Evolutionary conservation across 345 rosid genomes (phyloP).

Genomic region (Citrus maxima): DNA sequence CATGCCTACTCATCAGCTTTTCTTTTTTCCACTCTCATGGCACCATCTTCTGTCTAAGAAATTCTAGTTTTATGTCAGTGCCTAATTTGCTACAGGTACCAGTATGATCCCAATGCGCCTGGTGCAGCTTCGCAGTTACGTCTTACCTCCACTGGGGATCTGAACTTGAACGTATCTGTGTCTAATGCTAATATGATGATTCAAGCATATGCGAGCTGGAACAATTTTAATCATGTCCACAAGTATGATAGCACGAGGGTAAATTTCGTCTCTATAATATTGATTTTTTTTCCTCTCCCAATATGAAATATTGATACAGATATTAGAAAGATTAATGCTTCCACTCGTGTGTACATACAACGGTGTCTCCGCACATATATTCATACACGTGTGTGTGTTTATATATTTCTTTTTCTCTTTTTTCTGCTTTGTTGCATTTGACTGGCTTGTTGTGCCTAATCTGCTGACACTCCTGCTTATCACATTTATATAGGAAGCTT

Average conservation of each 20-base stretch:
- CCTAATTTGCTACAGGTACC: slow-evolving; percentile 55
- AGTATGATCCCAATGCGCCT: slow-evolving; percentile 65
- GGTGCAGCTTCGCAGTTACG: slow-evolving; percentile 88
- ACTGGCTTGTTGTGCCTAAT: background rate
- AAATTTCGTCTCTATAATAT: slow-evolving; percentile 17
- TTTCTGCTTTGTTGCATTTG: background rate
- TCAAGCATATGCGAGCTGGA: slow-evolving; percentile 99
- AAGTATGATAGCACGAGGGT: slow-evolving; percentile 50
- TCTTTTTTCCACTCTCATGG: background rate
- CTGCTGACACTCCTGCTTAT: slow-evolving; percentile 16
- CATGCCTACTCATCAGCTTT: background rate
- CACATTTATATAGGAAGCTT: slow-evolving; percentile 43
- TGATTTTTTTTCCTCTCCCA: background rate
- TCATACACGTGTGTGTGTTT: background rate
- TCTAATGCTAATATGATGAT: slow-evolving; percentile 86
- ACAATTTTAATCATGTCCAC: slow-evolving; percentile 58
- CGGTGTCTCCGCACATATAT: too few species aligned
- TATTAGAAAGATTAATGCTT: background rate
- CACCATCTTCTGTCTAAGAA: background rate
- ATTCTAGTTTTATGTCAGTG: slow-evolving; percentile 12
- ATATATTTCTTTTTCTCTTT: background rate
- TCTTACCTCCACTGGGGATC: slow-evolving; percentile 64
- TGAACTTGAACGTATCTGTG: slow-evolving; percentile 81
- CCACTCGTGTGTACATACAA: background rate
- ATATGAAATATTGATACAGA: too few species aligned